These are phyloP conservation scores for Fusarium sp. DNA, from an alignment of 2,329 filamentous ascomycete genomes.

Conservation along the genomic window DNA sequence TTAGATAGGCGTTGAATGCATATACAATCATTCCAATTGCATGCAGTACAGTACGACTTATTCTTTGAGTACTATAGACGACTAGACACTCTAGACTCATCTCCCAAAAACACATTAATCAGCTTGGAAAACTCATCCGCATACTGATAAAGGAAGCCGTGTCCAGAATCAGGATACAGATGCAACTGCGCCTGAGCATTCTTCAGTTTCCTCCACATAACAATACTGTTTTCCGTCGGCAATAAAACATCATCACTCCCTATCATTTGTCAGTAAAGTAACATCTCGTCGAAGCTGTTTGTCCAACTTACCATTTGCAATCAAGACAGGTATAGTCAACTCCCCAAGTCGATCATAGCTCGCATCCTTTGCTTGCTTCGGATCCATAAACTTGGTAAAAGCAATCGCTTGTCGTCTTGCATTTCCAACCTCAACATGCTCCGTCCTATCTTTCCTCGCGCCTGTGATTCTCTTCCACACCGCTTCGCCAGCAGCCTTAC, in stretches of 20 bases:
- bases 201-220: slow-evolving; percentile 53
- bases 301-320: slow-evolving; percentile 52
- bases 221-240: slow-evolving; percentile 53
- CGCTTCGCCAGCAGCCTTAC: slow-evolving; percentile 49
- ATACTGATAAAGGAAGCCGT: slow-evolving; percentile 53
- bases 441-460: slow-evolving; percentile 43
- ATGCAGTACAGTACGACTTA: background rate
- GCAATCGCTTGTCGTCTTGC: slow-evolving; percentile 49
- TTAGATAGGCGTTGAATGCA: slow-evolving; percentile 2
- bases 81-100: slow-evolving; percentile 23
- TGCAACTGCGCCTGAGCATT: slow-evolving; percentile 49
- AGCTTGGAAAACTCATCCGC: slow-evolving; percentile 48
- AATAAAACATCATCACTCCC: slow-evolving; percentile 50
- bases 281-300: background rate
- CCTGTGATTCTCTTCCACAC: slow-evolving; percentile 52
- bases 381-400: slow-evolving; percentile 53
- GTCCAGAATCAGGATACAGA: slow-evolving; percentile 52
- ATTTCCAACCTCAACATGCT: slow-evolving; percentile 44
- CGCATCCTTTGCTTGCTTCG: slow-evolving; percentile 48
- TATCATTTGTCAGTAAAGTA: background rate
- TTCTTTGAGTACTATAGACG: slow-evolving; percentile 20
- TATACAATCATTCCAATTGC: slow-evolving; percentile 3
- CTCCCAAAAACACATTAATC: slow-evolving; percentile 50
- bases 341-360: slow-evolving; percentile 51
- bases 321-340: slow-evolving; percentile 52